phyloP scores from a whole-genome alignment of 805 yeast genomes.

The Wickerhamomyces xylosicus region DNA sequence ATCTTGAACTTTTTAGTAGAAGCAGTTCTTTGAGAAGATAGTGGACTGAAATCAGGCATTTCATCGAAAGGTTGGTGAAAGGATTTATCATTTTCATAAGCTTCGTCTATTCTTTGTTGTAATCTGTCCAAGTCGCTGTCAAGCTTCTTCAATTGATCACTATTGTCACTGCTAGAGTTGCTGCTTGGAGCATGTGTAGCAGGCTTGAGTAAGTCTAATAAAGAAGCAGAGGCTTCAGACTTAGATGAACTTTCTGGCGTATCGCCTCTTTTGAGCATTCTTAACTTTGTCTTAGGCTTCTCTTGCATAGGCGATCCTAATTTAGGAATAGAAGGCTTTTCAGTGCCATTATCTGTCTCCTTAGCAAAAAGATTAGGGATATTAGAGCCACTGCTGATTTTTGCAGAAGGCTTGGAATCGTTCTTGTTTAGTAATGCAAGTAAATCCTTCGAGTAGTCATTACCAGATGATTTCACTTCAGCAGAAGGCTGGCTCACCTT shows the following conservation, averaged over 20 bases:
- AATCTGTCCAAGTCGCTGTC: background rate
- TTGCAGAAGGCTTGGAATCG: constrained; percentile 3
- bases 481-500: constrained; percentile 3
- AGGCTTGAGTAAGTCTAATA: constrained; percentile 4
- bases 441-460: constrained; percentile 12
- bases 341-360: too few relatives aligned
- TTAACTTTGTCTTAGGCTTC: background rate
- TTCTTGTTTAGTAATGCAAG: constrained; percentile 13
- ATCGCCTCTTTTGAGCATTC: constrained; percentile 1
- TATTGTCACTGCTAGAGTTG: too few relatives aligned
- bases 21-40: background rate
- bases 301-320: constrained; percentile 1
- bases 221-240: background rate
- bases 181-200: background rate
- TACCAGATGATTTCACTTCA: constrained; percentile 1
- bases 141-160: too few relatives aligned
- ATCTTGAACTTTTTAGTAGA: constrained; percentile 18
- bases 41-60: background rate
- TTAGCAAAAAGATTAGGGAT: too few relatives aligned
- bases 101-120: constrained; percentile 7
- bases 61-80: background rate
- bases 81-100: constrained; percentile 6
- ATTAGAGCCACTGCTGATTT: too few relatives aligned
- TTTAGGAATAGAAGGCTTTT: background rate
- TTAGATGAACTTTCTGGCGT: constrained; percentile 1